Base-by-base conservation (phyloP, 352 stramenopile genomes). In the Phytophthora sp. region DNA sequence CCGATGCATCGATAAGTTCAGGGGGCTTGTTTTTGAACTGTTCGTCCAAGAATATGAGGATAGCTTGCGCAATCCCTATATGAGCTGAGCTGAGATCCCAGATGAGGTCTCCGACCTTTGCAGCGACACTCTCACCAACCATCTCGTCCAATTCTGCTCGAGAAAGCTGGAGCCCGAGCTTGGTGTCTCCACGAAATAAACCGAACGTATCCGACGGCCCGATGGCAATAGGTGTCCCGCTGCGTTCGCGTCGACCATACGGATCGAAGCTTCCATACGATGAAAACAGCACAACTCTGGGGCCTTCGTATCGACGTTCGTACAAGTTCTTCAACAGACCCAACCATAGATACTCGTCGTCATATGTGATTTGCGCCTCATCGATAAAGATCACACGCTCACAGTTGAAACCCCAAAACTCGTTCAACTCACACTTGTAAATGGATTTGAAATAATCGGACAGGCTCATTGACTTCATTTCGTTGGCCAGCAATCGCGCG, bases 51-150 rank as follows among this genome's bases (percentile, higher is more conserved):
- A 74, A 53, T 15, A 8, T 55, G 31, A 73, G 39, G 15, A 74
- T 70, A 41, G 63, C 63, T 77, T 45, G 41, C 62, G 63, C 69
- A 71, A 77, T 71, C 35, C 63, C 69, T 21, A 72, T 74, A 55
- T 77, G 69, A 71, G 53, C 63, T 4, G 64, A 72, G 44, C 49
- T 65, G 34, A 77, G 42, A n/a, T 53, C 46, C 56, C 30, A 35
- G 9, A 35, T 3, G 30, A 35, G 30, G 15, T n/a, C 30, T 9
- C 10, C 11, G 30, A n/a, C 30, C 15, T 9, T 15, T 62, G 32
- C 41, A 5, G 53, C 48, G 59, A 54, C 57, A 44, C 45, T 74
- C 34, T 42, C 30, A 11, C 43, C 21, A 62, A 66, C 44, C 62
- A 77, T 69, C 55, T 72, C 51, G n/a, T 54, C 32, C 54, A 62